These are phyloP conservation scores for Periconia sp. DNA, from an alignment of 2,329 filamentous ascomycete genomes.

Conservation along the genomic window DNA sequence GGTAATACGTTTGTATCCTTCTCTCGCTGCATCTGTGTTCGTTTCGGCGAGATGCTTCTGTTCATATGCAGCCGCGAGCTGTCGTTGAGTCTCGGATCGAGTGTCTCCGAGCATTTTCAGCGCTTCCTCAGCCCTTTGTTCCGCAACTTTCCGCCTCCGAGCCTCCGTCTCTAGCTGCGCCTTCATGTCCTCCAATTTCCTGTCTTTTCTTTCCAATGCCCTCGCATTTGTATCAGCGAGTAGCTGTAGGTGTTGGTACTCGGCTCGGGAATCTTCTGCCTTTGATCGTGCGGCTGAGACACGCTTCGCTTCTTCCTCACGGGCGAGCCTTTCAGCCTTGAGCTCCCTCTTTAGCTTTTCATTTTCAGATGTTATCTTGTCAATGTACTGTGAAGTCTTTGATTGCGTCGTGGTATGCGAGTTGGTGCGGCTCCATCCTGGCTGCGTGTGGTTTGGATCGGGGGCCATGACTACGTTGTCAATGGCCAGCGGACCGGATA, in stretches of 20 bases:
- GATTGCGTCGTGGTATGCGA: conserved; percentile 33
- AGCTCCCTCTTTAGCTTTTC: conserved; percentile 75
- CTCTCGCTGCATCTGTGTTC: conserved; percentile 71
- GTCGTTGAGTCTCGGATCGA: conserved; percentile 63
- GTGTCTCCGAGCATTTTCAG: conserved; percentile 69
- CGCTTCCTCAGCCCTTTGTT: conserved; percentile 65
- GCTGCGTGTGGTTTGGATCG: conserved; percentile 23
- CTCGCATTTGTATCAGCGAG: conserved; percentile 75
- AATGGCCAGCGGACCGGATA: conserved; percentile 38
- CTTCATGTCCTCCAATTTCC: conserved; percentile 74
- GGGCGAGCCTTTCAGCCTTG: conserved; percentile 50
- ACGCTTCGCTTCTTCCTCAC: conserved; percentile 74
- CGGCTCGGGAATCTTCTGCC: conserved; percentile 70
- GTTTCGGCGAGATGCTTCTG: conserved; percentile 60
- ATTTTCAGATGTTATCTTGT: conserved; percentile 80
- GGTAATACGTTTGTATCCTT: conserved; percentile 73
- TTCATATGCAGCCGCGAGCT: conserved; percentile 64
- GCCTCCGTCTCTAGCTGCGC: conserved; percentile 69
- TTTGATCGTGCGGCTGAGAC: conserved; percentile 73
- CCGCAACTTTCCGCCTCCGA: conserved; percentile 64
- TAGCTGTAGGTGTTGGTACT: conserved; percentile 73
- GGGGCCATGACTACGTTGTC: conserved; percentile 32
- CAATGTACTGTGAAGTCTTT: conserved; percentile 62
- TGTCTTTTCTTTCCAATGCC: conserved; percentile 73
- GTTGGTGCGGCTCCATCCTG: conserved; percentile 35